Percentiles rank a stretch among this genome's conserved stretches.
Evolutionary conservation across 2,329 filamentous ascomycete species (phyloP).

Genomic region (Fusarium pininemorale): DNA sequence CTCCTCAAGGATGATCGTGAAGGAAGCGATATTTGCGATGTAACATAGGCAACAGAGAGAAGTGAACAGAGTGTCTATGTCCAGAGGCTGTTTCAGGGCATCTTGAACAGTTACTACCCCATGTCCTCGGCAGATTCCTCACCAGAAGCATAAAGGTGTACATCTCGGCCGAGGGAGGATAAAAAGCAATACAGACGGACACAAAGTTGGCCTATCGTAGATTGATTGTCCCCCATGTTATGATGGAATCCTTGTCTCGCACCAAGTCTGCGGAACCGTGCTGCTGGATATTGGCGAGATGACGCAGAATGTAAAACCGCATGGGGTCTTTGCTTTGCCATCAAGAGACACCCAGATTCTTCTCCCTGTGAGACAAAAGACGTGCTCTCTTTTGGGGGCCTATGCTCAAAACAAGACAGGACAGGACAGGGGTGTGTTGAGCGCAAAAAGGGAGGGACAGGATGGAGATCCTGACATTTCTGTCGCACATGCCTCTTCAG

Average conservation of each 20-base stretch:
- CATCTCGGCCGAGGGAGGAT: not conserved
- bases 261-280: slow-evolving; percentile 23
- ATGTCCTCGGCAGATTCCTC: not conserved
- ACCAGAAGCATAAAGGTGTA: not conserved
- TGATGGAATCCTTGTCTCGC: not conserved
- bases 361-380: slow-evolving; percentile 15
- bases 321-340: not conserved
- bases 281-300: slow-evolving; percentile 35
- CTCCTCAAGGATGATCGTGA: not conserved
- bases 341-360: not conserved
- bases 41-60: slow-evolving; percentile 5
- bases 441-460: not conserved
- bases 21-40: slow-evolving; percentile 8
- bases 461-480: not conserved
- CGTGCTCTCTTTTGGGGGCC: not conserved
- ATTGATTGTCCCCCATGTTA: slow-evolving; percentile 9
- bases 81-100: slow-evolving; percentile 4
- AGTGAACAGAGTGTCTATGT: not conserved
- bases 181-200: not conserved
- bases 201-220: slow-evolving; percentile 13
- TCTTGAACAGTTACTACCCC: not conserved
- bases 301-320: slow-evolving; percentile 5
- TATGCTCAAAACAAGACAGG: not conserved
- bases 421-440: not conserved
- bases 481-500: not conserved